phyloP scores from a whole-genome alignment of 768 basidiomycete species.

The Lactarius evosmus region DNA sequence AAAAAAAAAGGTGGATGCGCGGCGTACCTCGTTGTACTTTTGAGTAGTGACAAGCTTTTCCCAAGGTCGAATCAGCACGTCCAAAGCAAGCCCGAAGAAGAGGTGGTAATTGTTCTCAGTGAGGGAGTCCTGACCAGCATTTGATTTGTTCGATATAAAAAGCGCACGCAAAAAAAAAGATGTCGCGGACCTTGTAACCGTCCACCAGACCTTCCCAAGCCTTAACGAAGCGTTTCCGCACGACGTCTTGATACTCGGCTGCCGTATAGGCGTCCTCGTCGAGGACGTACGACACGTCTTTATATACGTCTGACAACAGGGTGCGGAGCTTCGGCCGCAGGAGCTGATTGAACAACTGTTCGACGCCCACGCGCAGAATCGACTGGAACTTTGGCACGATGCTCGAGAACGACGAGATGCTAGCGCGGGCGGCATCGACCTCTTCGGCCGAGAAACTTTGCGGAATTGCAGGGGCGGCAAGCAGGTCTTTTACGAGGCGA shows the following conservation, averaged over 20 bases:
- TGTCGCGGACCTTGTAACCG: constrained; percentile 68
- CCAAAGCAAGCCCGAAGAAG: constrained; percentile 82
- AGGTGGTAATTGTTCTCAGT: constrained; percentile 85
- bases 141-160: background rate
- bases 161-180: too few species aligned
- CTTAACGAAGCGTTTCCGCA: constrained; percentile 87
- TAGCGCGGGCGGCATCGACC: constrained; percentile 45
- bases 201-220: constrained; percentile 84
- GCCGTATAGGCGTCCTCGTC: constrained; percentile 84
- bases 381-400: constrained; percentile 64
- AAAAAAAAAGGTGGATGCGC: background rate
- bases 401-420: constrained; percentile 50
- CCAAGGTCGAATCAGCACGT: constrained; percentile 91
- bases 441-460: constrained; percentile 69
- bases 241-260: constrained; percentile 81
- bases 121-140: constrained; percentile 61
- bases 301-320: constrained; percentile 83
- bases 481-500: constrained; percentile 66
- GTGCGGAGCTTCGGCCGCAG: constrained; percentile 83
- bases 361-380: constrained; percentile 80
- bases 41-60: constrained; percentile 81
- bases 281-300: constrained; percentile 81
- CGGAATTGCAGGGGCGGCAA: constrained; percentile 48
- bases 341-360: constrained; percentile 94
- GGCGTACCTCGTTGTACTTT: constrained; percentile 80